Conservation (phyloP, 345 rosid species). For the Abelmoschus esculentus region DNA sequence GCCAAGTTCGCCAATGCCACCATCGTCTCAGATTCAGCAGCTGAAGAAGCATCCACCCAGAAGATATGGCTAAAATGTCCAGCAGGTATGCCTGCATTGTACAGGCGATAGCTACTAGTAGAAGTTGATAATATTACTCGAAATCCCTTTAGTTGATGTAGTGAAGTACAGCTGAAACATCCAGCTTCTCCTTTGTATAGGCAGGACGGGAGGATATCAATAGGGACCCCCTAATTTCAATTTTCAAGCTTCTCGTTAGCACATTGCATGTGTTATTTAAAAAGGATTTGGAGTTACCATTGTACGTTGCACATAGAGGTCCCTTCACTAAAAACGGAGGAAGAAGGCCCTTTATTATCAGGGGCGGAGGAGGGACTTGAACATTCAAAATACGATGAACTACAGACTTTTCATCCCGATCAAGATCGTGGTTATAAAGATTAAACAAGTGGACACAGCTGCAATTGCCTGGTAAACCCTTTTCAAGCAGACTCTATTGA, state of each 20-base stretch:
- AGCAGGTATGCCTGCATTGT: conserved; percentile 16
- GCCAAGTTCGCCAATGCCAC: conserved; percentile 31
- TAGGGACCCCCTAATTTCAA: conserved; percentile 17
- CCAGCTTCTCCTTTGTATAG: conserved; percentile 8
- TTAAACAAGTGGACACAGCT: conserved; percentile 20
- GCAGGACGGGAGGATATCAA: conserved; percentile 26
- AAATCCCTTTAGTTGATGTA: conserved; percentile 10
- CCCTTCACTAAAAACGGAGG: conserved; percentile 30
- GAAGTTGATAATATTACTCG: conserved; percentile 30
- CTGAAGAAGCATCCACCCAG: conserved; percentile 27
- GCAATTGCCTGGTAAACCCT: conserved; percentile 23
- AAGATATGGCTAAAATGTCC: conserved; percentile 34
- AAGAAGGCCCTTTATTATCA: no score
- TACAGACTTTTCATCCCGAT: conserved; percentile 9
- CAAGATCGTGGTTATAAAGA: conserved; percentile 7
- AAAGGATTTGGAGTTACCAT: background rate
- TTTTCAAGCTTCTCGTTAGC: conserved; percentile 28
- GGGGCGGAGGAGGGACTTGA: conserved; percentile 8
- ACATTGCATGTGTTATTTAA: conserved; percentile 27
- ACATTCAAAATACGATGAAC: conserved; percentile 14
- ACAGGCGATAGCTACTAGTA: conserved; percentile 23
- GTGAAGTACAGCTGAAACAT: conserved; percentile 25
- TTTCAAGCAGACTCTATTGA: background rate
- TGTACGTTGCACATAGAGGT: conserved; percentile 11
- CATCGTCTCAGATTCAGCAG: conserved; percentile 33